These are phyloP conservation scores for Chaetomium fimeti DNA, from an alignment of 495 filamentous ascomycete genomes.

Conservation along the genomic window DNA sequence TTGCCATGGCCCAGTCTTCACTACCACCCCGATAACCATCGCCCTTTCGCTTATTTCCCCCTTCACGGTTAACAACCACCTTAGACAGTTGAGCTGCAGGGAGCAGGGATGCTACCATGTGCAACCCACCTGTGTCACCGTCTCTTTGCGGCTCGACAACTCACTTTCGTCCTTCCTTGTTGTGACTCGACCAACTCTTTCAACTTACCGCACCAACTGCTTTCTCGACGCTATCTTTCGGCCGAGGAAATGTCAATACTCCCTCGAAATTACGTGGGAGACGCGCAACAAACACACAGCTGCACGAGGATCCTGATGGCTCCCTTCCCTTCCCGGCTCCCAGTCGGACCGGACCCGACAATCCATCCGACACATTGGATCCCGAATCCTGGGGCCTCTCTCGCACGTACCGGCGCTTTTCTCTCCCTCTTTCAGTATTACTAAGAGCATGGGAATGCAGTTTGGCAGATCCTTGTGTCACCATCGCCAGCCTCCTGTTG, in stretches of 20 bases:
- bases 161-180: background rate
- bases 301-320: background rate
- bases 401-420: slow-evolving; percentile 19
- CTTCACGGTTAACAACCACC: background rate
- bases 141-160: slow-evolving; percentile 6
- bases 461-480: background rate
- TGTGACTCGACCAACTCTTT: background rate
- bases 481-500: background rate
- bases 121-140: slow-evolving; percentile 9
- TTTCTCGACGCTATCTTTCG: background rate
- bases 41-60: too few relatives aligned
- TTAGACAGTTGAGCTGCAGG: background rate
- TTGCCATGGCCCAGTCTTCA: too few relatives aligned
- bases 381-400: background rate
- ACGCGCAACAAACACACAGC: background rate
- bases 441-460: background rate
- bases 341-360: too few relatives aligned
- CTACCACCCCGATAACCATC: too few relatives aligned
- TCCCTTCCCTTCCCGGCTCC: background rate
- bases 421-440: slow-evolving; percentile 1
- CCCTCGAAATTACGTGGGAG: background rate
- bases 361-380: background rate
- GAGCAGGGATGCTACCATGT: background rate
- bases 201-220: background rate
- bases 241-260: background rate